Evolutionary conservation across 441 rosid species (phyloP).

Genomic region (Viola pubescens): DNA sequence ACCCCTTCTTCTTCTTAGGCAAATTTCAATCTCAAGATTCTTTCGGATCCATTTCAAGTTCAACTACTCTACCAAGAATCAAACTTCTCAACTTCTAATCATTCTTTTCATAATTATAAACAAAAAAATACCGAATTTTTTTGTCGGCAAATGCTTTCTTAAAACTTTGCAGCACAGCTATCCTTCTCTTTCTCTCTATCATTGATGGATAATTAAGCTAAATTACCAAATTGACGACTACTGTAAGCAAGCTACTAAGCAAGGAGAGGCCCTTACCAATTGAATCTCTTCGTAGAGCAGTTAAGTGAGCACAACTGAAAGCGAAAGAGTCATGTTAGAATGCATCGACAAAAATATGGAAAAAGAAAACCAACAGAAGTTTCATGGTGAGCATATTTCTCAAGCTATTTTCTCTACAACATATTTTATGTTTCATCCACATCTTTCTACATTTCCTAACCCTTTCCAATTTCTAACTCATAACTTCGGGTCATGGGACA

Average conservation of each 20-base stretch:
- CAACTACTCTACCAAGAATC: too few species aligned
- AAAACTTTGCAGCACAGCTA: too few species aligned
- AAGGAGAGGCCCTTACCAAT: slow-evolving; percentile 47
- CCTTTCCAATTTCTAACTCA: too few species aligned
- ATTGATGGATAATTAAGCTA: not conserved
- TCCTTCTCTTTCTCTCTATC: too few species aligned
- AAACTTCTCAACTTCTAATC: too few species aligned
- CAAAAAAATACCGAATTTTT: not conserved
- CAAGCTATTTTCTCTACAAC: not conserved
- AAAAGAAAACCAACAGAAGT: too few species aligned
- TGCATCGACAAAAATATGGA: too few species aligned
- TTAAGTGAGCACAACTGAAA: slow-evolving; percentile 90
- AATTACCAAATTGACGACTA: not conserved
- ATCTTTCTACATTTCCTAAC: too few species aligned
- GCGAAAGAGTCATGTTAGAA: slow-evolving; percentile 5
- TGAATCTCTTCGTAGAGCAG: slow-evolving; percentile 86
- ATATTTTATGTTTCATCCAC: too few species aligned
- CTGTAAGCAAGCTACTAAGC: not conserved
- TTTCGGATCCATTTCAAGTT: not conserved
- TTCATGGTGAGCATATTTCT: not conserved
- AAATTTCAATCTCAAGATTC: not conserved
- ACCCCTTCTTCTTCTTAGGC: not conserved
- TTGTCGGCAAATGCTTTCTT: not conserved
- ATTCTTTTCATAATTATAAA: too few species aligned
- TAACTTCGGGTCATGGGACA: not conserved